phyloP scores from a whole-genome alignment of 1,139 yeast species.

The Arxiozyma bovina region DNA sequence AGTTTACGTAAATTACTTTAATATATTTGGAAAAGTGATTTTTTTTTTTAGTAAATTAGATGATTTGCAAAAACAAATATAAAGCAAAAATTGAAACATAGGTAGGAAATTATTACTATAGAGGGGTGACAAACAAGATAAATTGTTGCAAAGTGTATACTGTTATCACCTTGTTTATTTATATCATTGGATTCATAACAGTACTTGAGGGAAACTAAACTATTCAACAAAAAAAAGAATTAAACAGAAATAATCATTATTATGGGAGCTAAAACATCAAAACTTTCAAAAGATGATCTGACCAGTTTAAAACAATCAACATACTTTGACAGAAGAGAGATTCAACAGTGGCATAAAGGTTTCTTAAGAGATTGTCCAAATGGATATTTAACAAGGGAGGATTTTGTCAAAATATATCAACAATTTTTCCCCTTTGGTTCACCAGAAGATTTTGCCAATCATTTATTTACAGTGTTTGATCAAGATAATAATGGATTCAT shows the following conservation, averaged over 20 bases:
- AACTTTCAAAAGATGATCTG: constrained; percentile 83
- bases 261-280: constrained; percentile 96
- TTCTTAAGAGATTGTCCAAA: constrained; percentile 88
- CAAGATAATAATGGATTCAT: constrained; percentile 71
- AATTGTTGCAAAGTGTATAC: too few relatives aligned
- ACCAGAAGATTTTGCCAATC: constrained; percentile 83
- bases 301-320: constrained; percentile 77
- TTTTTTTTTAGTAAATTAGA: too few relatives aligned
- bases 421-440: constrained; percentile 99
- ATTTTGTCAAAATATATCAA: constrained; percentile 83
- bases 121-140: too few relatives aligned
- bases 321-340: constrained; percentile 83
- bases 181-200: too few relatives aligned
- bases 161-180: too few relatives aligned
- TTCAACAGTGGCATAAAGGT: constrained; percentile 98
- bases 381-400: constrained; percentile 80
- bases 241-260: not conserved
- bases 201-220: too few relatives aligned
- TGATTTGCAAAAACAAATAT: too few relatives aligned
- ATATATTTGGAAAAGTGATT: too few relatives aligned
- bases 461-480: constrained; percentile 84
- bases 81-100: too few relatives aligned
- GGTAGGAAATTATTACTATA: too few relatives aligned
- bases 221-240: too few relatives aligned
- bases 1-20: too few relatives aligned